Evolutionary conservation across 345 rosid species (phyloP).

Genomic region (Iberis pinnata): DNA sequence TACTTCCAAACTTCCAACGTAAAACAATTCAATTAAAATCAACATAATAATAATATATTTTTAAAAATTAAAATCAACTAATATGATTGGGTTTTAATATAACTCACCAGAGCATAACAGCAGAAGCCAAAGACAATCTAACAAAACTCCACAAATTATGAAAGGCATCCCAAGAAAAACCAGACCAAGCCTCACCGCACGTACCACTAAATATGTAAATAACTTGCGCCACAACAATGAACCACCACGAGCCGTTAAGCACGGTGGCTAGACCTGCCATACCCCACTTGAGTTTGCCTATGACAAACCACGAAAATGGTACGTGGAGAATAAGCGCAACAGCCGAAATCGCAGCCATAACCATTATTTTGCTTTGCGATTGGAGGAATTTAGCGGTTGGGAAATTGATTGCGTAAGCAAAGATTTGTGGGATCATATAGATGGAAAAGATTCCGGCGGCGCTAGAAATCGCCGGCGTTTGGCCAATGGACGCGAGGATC

Average conservation of each 20-base stretch:
- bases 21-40: neutral
- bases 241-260: slow-evolving; percentile 66
- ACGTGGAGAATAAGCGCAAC: slow-evolving; percentile 52
- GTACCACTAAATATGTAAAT: slow-evolving; percentile 57
- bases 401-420: slow-evolving; percentile 63
- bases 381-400: slow-evolving; percentile 83
- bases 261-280: slow-evolving; percentile 66
- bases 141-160: slow-evolving; percentile 66
- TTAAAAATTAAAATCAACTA: too few species aligned
- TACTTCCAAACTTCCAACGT: slow-evolving; percentile 47
- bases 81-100: neutral
- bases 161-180: slow-evolving; percentile 75
- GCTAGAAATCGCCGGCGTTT: slow-evolving; percentile 51
- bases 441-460: slow-evolving; percentile 62
- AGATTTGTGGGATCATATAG: slow-evolving; percentile 88
- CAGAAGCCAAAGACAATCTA: slow-evolving; percentile 70
- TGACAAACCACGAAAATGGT: slow-evolving; percentile 59
- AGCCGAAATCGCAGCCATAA: slow-evolving; percentile 62
- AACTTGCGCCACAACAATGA: slow-evolving; percentile 48
- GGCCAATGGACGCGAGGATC: slow-evolving; percentile 55
- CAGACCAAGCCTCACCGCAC: slow-evolving; percentile 78
- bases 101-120: slow-evolving; percentile 88
- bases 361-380: slow-evolving; percentile 87
- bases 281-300: slow-evolving; percentile 56
- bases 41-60: neutral